phyloP scores from a whole-genome alignment of 495 filamentous ascomycete species.

The Lasiosphaeria ovina region DNA sequence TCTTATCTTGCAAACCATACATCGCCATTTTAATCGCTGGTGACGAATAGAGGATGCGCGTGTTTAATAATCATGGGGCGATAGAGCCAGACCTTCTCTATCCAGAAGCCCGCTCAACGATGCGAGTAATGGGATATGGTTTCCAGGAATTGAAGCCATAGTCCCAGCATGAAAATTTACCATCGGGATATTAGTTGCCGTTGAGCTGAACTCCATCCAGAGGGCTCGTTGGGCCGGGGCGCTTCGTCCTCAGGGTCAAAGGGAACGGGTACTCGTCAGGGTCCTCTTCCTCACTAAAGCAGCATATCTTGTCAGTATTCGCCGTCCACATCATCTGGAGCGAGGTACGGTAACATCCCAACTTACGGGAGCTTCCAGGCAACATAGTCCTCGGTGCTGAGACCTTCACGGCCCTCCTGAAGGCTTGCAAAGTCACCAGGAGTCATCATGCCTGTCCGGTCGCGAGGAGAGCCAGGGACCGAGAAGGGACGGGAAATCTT shows the following conservation, averaged over 20 bases:
- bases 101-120: no score
- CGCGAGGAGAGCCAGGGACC: conserved; percentile 86
- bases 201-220: conserved; percentile 40
- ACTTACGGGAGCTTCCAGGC: conserved; percentile 97
- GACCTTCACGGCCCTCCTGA: conserved; percentile 88
- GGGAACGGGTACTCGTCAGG: conserved; percentile 92
- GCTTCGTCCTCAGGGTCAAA: conserved; percentile 67
- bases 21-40: no score
- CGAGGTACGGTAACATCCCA: background rate
- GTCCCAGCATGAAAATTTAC: no score
- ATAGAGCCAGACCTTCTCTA: background rate
- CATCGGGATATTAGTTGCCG: conserved; percentile 27
- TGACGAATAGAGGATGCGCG: background rate
- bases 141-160: no score
- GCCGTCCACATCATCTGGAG: background rate
- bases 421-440: conserved; percentile 95
- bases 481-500: conserved; percentile 94
- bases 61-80: background rate
- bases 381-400: conserved; percentile 96
- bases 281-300: conserved; percentile 84
- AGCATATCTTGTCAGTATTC: conserved; percentile 13
- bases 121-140: no score
- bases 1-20: no score
- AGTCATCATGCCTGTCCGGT: conserved; percentile 96
- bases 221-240: conserved; percentile 37